Conservation (phyloP, 345 rosid species). For the Gossypium longicalyx region DNA sequence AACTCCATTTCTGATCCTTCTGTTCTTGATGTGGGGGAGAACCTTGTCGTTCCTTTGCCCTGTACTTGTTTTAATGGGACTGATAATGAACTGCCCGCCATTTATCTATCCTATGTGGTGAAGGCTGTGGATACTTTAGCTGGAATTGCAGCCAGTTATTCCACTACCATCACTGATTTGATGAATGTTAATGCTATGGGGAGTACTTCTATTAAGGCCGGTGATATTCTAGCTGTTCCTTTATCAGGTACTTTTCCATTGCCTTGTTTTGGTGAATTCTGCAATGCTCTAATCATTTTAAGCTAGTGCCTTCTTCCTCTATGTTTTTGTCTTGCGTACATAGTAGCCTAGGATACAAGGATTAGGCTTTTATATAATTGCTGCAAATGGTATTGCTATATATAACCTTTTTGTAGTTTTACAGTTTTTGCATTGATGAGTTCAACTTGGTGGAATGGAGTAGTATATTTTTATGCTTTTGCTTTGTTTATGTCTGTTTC, state of each 20-base stretch:
- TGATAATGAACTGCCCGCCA: slow-evolving; percentile 74
- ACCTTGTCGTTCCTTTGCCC: slow-evolving; percentile 74
- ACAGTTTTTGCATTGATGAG: background rate
- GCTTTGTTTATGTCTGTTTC: background rate
- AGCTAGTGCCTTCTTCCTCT: slow-evolving; percentile 4
- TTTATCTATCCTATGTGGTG: slow-evolving; percentile 84
- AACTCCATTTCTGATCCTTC: slow-evolving; percentile 65
- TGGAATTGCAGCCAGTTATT: slow-evolving; percentile 63
- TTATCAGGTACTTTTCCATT: slow-evolving; percentile 49
- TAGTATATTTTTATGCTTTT: background rate
- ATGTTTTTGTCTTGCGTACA: background rate
- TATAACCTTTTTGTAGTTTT: background rate
- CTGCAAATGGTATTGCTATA: background rate
- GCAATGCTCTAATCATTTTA: background rate
- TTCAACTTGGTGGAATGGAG: background rate
- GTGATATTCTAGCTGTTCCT: slow-evolving; percentile 85
- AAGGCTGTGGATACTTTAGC: slow-evolving; percentile 55
- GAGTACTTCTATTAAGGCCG: slow-evolving; percentile 53
- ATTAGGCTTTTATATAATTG: background rate
- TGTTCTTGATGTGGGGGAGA: slow-evolving; percentile 68
- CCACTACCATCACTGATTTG: slow-evolving; percentile 79
- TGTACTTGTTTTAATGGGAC: slow-evolving; percentile 92
- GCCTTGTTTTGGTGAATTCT: slow-evolving; percentile 3
- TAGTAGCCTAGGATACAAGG: background rate
- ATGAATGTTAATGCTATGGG: slow-evolving; percentile 97